Evolutionary conservation across 306 rosid species (phyloP), one percentile per base, ranked within the genome.

Genomic region (Dryas octopetala): DNA sequence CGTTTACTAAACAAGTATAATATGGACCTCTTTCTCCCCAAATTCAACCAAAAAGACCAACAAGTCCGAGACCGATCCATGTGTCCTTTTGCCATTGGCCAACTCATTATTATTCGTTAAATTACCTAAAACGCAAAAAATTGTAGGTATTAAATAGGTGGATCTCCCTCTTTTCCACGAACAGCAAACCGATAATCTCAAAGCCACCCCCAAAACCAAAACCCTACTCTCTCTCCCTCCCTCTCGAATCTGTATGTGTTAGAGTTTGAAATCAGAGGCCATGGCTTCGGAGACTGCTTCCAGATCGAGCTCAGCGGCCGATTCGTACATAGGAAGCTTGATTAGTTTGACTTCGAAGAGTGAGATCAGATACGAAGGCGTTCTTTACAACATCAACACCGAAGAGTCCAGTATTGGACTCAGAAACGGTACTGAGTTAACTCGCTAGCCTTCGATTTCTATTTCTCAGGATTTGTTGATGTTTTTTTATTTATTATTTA

Each of bases 361-460:
- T 66, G 97, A 91, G 84, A 91, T 91, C 76, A 83, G 96, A 85
- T 91, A 91, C 62, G 96, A 91, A 70, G 97, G 97, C 52, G 75
- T 86, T 38, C 88, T 91, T 2, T 86, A 85, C 81, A 85, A 89
- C 70, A 85, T 91, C 87, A 91, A 86, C 88, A 82, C 93, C 16
- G 90, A 91, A 0, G 96, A 89, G 81, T 91, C 93, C 84, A 91
- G 93, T 75, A 89, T 91, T 72, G 91, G 93, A 59, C 94, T 89
- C 69, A 80, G 88, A 72, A 85, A 89, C 38, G 96, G 97, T 91
- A 82, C 26, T 52, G 1, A 4, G 61, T 23, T 68, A 1, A 16
- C 50, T 15, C 47, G 9, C 32, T 26, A 2, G 12, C 64, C 28
- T 13, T 14, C 8, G 19, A 1, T 19, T 8, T 61, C 10, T 38